These are phyloP conservation scores for Erysimum pusillum DNA, from an alignment of 441 rosid species.

Conservation along the genomic window DNA sequence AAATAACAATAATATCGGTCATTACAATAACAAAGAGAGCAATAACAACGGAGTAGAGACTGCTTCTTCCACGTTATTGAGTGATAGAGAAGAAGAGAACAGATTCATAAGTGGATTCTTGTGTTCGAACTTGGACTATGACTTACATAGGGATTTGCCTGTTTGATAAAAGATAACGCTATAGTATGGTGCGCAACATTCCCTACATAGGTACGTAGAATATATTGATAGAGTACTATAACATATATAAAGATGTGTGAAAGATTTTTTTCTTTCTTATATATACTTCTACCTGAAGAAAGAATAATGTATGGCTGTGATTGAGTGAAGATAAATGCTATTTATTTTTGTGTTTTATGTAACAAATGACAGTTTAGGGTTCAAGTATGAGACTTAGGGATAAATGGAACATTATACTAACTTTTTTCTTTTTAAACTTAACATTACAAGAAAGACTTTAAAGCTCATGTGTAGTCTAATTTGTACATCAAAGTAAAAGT, in stretches of 20 bases:
- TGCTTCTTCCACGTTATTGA: constrained; percentile 51
- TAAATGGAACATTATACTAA: not conserved
- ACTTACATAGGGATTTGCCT: constrained; percentile 65
- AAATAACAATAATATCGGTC: not conserved
- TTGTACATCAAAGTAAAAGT: not conserved
- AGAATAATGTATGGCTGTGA: constrained; percentile 31
- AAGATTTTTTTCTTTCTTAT: not conserved
- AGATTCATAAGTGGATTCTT: constrained; percentile 62
- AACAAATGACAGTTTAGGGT: constrained; percentile 18
- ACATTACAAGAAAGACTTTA: not conserved
- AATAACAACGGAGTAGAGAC: constrained; percentile 51
- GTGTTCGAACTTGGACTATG: constrained; percentile 62
- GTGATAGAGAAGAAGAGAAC: constrained; percentile 58
- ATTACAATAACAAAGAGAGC: constrained; percentile 23
- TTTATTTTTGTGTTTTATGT: constrained; percentile 4
- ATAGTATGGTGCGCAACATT: constrained; percentile 29
- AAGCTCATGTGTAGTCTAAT: not conserved
- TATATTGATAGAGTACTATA: constrained; percentile 32
- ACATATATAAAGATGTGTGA: constrained; percentile 40
- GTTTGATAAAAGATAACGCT: constrained; percentile 60
- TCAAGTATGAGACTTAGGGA: not conserved
- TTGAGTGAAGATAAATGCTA: constrained; percentile 36
- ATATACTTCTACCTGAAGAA: constrained; percentile 22
- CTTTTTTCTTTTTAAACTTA: not conserved
- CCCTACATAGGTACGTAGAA: constrained; percentile 33